These are phyloP conservation scores for Diaporthe vexans DNA, from an alignment of 2,329 filamentous ascomycete species.

Conservation along the genomic window DNA sequence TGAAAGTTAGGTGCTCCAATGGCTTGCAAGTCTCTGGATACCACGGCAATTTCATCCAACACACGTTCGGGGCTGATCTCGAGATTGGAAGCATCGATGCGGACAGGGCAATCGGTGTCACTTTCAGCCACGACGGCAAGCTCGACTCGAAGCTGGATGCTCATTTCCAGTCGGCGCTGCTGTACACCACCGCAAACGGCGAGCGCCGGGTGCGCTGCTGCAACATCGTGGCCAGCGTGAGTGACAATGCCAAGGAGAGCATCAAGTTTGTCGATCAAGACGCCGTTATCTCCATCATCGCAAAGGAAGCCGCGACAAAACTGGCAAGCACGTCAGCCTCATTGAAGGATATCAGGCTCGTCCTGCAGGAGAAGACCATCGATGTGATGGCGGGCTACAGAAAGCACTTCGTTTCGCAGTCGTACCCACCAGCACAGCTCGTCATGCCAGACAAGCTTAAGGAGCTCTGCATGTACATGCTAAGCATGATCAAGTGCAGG, in stretches of 20 bases:
- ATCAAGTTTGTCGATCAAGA: conserved; percentile 98
- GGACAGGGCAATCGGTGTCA: conserved; percentile 92
- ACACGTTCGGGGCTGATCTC: conserved; percentile 93
- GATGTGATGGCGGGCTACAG: conserved; percentile 93
- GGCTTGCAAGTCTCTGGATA: conserved; percentile 95
- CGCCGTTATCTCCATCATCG: conserved; percentile 87
- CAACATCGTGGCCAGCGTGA: conserved; percentile 94
- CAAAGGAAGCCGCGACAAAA: conserved; percentile 94
- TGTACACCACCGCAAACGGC: conserved; percentile 93
- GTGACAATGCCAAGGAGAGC: conserved; percentile 83
- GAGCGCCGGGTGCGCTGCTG: conserved; percentile 92
- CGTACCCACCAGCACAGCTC: conserved; percentile 90
- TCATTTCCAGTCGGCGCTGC: conserved; percentile 94
- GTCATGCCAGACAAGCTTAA: conserved; percentile 97
- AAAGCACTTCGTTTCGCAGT: conserved; percentile 87
- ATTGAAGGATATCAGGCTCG: conserved; percentile 87
- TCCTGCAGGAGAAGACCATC: conserved; percentile 90
- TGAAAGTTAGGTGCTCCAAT: conserved; percentile 99
- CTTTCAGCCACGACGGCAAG: conserved; percentile 96
- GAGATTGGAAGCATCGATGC: conserved; percentile 94
- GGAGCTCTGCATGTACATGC: conserved; percentile 96
- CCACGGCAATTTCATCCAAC: conserved; percentile 95
- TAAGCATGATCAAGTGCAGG: conserved; percentile 88
- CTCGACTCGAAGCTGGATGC: conserved; percentile 97
- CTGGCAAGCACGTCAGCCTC: conserved; percentile 77